Percentiles rank a stretch among this genome's conserved stretches.
These are phyloP conservation scores for Alternaria sp. DNA, from an alignment of 2,329 filamentous ascomycete species.

Conservation along the genomic window DNA sequence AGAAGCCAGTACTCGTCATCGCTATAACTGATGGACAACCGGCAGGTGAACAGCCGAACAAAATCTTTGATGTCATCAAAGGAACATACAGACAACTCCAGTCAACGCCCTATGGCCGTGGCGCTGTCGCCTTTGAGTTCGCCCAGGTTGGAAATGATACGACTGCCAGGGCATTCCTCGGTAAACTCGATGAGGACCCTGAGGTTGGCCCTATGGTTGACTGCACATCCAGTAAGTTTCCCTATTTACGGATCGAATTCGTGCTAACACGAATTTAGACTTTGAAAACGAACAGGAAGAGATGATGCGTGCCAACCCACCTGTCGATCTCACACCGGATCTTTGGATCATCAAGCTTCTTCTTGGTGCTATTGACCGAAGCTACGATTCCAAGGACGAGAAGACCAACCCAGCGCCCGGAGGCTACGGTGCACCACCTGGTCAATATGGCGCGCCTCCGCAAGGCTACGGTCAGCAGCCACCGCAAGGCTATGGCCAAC, in stretches of 20 bases:
- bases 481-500: constrained; percentile 16
- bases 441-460: constrained; percentile 42
- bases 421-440: constrained; percentile 42
- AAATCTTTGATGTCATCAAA: constrained; percentile 66
- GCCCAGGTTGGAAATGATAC: constrained; percentile 74
- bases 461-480: constrained; percentile 30
- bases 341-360: constrained; percentile 74
- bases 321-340: constrained; percentile 70
- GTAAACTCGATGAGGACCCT: constrained; percentile 71
- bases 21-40: constrained; percentile 73
- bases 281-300: constrained; percentile 74
- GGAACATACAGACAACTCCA: constrained; percentile 51
- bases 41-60: constrained; percentile 66
- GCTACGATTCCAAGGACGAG: constrained; percentile 73
- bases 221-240: constrained; percentile 71
- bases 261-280: constrained; percentile 53
- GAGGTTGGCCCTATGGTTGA: constrained; percentile 69
- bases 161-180: constrained; percentile 70
- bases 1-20: constrained; percentile 72
- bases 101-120: constrained; percentile 64
- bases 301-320: constrained; percentile 69
- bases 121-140: constrained; percentile 72
- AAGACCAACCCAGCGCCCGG: constrained; percentile 56
- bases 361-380: constrained; percentile 71
- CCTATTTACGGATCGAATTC: background rate